phyloP scores from a whole-genome alignment of 2,329 filamentous ascomycete genomes.

The Fusarium nodosum region DNA sequence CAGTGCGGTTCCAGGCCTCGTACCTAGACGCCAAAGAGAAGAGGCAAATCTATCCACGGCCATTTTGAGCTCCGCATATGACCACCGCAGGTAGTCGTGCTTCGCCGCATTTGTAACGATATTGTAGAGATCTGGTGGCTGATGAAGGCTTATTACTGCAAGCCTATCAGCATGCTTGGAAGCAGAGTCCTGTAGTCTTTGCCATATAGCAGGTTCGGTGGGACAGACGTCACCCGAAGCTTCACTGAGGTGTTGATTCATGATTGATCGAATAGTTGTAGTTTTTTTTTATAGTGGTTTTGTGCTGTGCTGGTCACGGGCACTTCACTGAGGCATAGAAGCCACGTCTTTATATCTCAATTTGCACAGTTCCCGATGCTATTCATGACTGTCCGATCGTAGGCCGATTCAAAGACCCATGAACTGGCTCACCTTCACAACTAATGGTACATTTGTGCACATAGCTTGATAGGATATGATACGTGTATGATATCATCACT shows the following conservation, averaged over 20 bases:
- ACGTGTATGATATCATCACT: too few species aligned
- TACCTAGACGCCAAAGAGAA: neutral
- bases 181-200: neutral
- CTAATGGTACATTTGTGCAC: too few species aligned
- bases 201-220: neutral
- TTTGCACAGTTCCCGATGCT: too few species aligned
- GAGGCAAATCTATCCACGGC: neutral
- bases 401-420: too few species aligned
- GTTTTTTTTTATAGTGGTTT: too few species aligned
- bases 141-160: neutral
- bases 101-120: neutral
- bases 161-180: neutral
- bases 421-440: too few species aligned
- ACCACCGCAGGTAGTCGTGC: neutral
- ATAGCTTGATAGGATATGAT: too few species aligned
- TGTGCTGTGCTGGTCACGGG: too few species aligned
- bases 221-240: neutral
- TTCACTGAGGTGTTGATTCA: neutral
- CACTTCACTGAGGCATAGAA: too few species aligned
- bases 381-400: too few species aligned
- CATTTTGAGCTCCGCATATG: neutral
- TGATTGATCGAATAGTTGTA: too few species aligned
- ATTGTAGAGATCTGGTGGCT: neutral
- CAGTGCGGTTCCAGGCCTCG: neutral
- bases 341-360: too few species aligned